Base-by-base conservation (phyloP, 2,329 filamentous ascomycete species). In the Alternaria atra region DNA sequence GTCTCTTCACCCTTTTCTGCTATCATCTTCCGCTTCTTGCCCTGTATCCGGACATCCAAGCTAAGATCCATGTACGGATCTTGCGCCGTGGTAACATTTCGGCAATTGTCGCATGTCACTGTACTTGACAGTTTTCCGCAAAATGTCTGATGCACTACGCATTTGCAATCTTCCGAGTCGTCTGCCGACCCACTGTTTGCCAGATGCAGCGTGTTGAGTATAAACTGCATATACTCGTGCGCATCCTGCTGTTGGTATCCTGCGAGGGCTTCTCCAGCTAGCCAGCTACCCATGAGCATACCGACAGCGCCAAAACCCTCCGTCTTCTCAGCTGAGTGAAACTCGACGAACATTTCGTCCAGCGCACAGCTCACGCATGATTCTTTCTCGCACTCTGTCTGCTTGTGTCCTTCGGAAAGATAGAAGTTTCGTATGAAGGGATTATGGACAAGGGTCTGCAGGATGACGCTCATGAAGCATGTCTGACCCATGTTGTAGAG, bases 401-500 rank as follows among this genome's bases (percentile, higher is more conserved):
- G 90, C 71, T 90, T 90, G 78, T 99, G 94, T 0, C 94, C 93
- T 76, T 97, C 94, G 40, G 91, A 90, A 6, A 99, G 89, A 77
- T 97, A 98, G 79, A 92, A 98, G 70, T 94, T 94, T 61, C 92
- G 89, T 30, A 99, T 86, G 44, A 97, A 86, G 0, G 94, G 94
- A 74, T 98, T 97, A 81, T 97, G 94, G 55, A 98, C 87, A 70
- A 99, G 89, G 58, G 91, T 93, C 78, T 98, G 95, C 15, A 99
- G 84, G 48, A 98, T 93, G 30, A 97, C 94, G 71, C 95, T 97
- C 85, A 98, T 94, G 80, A 97, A 99, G 82, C 94, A 99, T 10
- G 95, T 98, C 60, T 96, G 93, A n/a, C 94, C 95, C 77, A 97
- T 94, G 74, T 98, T 99, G 80, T 97, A 97, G 62, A 99, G 90